Base-by-base conservation (phyloP, 768 basidiomycete genomes). In the Exsudoporus frostii region DNA sequence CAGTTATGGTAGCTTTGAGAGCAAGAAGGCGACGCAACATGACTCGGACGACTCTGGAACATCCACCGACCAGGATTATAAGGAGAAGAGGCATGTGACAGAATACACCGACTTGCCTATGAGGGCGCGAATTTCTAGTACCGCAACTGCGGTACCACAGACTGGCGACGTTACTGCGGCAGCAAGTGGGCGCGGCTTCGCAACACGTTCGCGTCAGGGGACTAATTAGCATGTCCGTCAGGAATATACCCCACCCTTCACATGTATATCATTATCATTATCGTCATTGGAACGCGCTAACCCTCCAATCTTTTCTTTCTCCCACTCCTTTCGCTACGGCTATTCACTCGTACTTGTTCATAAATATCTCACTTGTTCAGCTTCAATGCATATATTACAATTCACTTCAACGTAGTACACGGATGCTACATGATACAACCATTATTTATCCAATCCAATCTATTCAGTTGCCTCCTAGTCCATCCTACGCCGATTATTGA, bases 401-500 rank as follows among this genome's bases (percentile, higher is more conserved):
- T 55, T 46, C 50, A 48, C 47, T 53, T 51, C 38, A 49, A 22
- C 51, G 53, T 55, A 59, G 65, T 71, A 60, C 67, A 57, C 27
- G 53, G 49, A 62, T 64, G 36, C 59, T 61, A 68, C 57, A 58
- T 39, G 57, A 58, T 55, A 58, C 62, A 56, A 34, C 49, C 48
- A 44, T 46, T 56, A 58, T 53, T 32, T 48, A 52, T 59, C 49
- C 45, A 46, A 52, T 32, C 33, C 27, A 19, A 52, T 53, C 56
- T 59, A 65, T 59, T 59, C 51, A 24, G 20, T 49, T 40, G 34
- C 38, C 39, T 41, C 37, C 58, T 62, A 70, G 66, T 88, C 88
- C 84, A 90, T 90, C 64, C 87, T 79, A 65, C 83, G 79, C 53
- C 77, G 80, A 38, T 83, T 77, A 70, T 91, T 92, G 70, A 85